Evolutionary conservation across 441 rosid genomes (phyloP).

Genomic region (Raphanus hybrid): DNA sequence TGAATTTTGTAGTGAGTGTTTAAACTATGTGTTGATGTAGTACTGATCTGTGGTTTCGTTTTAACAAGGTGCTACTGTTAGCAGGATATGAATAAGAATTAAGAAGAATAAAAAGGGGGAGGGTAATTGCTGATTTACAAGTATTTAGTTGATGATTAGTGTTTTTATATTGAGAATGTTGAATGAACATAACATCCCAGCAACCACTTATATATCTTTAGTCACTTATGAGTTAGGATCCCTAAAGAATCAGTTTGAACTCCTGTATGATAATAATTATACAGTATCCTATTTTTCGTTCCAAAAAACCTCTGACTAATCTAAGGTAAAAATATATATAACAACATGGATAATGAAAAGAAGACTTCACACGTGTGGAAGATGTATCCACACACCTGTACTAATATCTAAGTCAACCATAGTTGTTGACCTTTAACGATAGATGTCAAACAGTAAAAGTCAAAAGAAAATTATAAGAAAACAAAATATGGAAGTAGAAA

Average conservation of each 20-base stretch:
- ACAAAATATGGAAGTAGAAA: not conserved
- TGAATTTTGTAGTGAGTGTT: not conserved
- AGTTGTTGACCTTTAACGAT: constrained; percentile 11
- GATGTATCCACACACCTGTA: not conserved
- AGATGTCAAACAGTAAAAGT: not conserved
- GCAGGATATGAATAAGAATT: not conserved
- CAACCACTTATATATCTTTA: not conserved
- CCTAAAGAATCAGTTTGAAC: not conserved
- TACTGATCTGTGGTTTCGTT: not conserved
- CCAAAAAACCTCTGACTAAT: too few species aligned
- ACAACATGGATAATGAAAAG: too few species aligned
- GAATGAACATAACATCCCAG: not conserved
- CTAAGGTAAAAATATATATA: too few species aligned
- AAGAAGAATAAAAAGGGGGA: too few species aligned
- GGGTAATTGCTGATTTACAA: not conserved
- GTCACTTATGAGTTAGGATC: not conserved
- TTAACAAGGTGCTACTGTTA: not conserved
- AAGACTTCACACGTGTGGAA: not conserved
- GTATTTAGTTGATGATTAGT: not conserved
- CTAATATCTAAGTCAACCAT: constrained; percentile 4
- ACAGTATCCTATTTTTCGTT: too few species aligned
- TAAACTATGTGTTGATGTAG: not conserved
- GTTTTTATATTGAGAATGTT: not conserved
- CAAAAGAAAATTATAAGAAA: not conserved
- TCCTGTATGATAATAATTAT: not conserved